Conservation (phyloP, 208 protist species). For the Crithidia mellificae region DNA sequence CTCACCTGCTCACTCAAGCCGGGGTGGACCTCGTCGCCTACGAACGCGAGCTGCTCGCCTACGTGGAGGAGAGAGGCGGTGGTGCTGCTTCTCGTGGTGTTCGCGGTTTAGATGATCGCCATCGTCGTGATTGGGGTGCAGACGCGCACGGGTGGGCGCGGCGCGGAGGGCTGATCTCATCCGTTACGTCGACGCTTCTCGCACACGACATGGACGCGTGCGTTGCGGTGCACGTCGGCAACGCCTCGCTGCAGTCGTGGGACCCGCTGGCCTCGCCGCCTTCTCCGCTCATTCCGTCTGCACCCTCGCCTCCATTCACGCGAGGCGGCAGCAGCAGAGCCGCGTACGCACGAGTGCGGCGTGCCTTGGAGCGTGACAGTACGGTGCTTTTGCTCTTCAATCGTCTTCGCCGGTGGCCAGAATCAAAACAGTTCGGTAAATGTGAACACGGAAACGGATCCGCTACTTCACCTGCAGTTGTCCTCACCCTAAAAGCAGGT, state of each 20-base stretch:
- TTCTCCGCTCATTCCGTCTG: background rate
- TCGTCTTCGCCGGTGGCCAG: background rate
- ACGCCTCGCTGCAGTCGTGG: slow-evolving; percentile 35
- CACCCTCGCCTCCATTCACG: background rate
- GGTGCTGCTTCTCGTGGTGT: too few relatives aligned
- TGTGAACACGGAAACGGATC: too few relatives aligned
- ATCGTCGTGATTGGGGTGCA: too few relatives aligned
- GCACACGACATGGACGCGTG: slow-evolving; percentile 19
- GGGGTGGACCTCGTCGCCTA: background rate
- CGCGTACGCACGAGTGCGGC: background rate
- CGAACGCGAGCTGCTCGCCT: background rate
- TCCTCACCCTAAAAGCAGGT: too few relatives aligned
- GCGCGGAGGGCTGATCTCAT: too few relatives aligned
- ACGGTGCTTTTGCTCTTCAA: background rate
- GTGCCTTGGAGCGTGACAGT: background rate
- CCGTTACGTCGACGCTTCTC: too few relatives aligned
- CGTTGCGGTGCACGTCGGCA: slow-evolving; percentile 24
- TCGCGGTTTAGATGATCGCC: too few relatives aligned
- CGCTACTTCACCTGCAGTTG: too few relatives aligned
- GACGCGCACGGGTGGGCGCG: too few relatives aligned
- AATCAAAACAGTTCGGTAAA: too few relatives aligned
- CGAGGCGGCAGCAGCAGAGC: background rate
- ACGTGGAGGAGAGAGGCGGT: background rate
- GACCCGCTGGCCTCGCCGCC: slow-evolving; percentile 55
- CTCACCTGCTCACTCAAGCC: background rate